phyloP scores from a whole-genome alignment of 805 yeast species.

The Starmerella etchellsii region DNA sequence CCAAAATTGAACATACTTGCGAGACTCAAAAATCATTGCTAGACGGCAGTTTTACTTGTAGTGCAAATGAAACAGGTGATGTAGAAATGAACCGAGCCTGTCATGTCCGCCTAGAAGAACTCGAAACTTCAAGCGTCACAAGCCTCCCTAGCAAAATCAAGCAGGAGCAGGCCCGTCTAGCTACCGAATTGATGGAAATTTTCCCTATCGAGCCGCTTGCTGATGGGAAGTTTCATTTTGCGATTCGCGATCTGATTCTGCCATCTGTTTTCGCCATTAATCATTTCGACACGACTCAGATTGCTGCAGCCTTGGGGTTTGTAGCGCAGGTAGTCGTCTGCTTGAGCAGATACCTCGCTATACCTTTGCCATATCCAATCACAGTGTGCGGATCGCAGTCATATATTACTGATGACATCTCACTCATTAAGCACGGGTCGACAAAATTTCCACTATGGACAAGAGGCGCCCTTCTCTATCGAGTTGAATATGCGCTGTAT shows the following conservation, averaged over 20 bases:
- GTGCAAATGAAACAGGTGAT: neutral
- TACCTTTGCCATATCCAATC: slow-evolving; percentile 40
- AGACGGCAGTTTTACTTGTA: neutral
- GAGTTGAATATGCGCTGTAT: slow-evolving; percentile 40
- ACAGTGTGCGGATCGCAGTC: slow-evolving; percentile 38
- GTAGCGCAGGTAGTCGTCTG: slow-evolving; percentile 33
- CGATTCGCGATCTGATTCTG: slow-evolving; percentile 28
- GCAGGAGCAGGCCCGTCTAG: slow-evolving; percentile 23
- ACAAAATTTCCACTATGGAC: slow-evolving; percentile 39
- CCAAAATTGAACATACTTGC: neutral
- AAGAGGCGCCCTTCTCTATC: slow-evolving; percentile 32
- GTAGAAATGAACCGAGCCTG: no score
- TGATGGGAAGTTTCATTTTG: slow-evolving; percentile 22
- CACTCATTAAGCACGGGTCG: slow-evolving; percentile 29
- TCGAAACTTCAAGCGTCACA: no score
- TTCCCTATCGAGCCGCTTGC: slow-evolving; percentile 26
- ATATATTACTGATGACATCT: slow-evolving; percentile 37
- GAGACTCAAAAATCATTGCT: neutral
- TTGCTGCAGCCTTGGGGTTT: slow-evolving; percentile 40
- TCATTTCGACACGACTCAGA: slow-evolving; percentile 29
- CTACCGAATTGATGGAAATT: slow-evolving; percentile 20
- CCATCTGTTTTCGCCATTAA: slow-evolving; percentile 23
- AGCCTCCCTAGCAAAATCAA: slow-evolving; percentile 1
- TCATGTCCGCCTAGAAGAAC: no score
- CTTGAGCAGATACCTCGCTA: slow-evolving; percentile 32